These are phyloP conservation scores for Collybiopsis confluens DNA, from an alignment of 768 basidiomycete genomes.

Conservation along the genomic window DNA sequence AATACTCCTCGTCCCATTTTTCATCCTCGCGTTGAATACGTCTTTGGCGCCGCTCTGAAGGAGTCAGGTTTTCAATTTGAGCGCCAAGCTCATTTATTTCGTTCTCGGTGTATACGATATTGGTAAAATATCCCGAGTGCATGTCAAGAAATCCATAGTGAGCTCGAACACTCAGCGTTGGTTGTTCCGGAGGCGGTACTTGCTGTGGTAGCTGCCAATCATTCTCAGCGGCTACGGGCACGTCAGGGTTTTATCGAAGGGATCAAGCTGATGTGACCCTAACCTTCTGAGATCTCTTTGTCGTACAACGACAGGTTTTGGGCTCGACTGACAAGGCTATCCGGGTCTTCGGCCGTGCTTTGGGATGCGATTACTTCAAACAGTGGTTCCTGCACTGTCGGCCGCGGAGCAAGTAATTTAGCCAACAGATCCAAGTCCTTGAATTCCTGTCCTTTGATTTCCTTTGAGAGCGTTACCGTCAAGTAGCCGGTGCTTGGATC, in stretches of 20 bases:
- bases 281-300: conserved; percentile 61
- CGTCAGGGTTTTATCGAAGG: not conserved
- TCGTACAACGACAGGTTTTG: conserved; percentile 46
- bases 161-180: conserved; percentile 39
- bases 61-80: conserved; percentile 55
- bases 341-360: conserved; percentile 27
- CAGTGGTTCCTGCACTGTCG: conserved; percentile 25
- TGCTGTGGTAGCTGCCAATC: conserved; percentile 78
- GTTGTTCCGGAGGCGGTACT: conserved; percentile 37
- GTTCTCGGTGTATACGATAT: conserved; percentile 71
- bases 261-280: conserved; percentile 1
- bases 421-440: conserved; percentile 75
- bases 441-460: conserved; percentile 60
- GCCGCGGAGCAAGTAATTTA: conserved; percentile 69
- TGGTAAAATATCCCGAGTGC: conserved; percentile 71
- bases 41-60: conserved; percentile 45
- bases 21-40: conserved; percentile 62
- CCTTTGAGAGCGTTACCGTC: conserved; percentile 70
- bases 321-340: conserved; percentile 38
- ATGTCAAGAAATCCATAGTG: conserved; percentile 76
- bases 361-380: conserved; percentile 59
- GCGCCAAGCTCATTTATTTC: conserved; percentile 77
- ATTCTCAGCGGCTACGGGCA: conserved; percentile 58
- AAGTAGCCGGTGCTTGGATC: conserved; percentile 78
- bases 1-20: conserved; percentile 83